Evolutionary conservation across 1,139 yeast species (phyloP), one percentile per base, ranked within the genome.

Genomic region (Candida tropicalis): DNA sequence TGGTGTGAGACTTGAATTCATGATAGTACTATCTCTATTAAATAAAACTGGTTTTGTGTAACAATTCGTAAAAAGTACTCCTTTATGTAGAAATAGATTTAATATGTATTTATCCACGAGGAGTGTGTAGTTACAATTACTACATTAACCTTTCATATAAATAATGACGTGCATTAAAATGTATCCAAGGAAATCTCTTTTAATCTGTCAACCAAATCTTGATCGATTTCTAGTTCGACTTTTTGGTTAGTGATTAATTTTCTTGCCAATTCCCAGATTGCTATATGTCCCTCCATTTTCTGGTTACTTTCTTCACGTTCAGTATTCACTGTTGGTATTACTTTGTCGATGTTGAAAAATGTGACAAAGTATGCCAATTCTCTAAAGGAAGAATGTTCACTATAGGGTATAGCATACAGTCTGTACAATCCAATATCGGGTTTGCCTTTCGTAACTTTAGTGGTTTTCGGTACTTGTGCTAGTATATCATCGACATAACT

Each of bases 321-420:
- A 20, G 75, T 68, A 55, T 83, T 84, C 1, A 93, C 99, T 0
- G 98, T 93, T 0, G 97, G 95, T 8, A 89, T 80, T 11, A 89
- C 77, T 38, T 72, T 57, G 1, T 66, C 65, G 48, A 80, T 73
- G 8, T 73, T 63, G 41, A 87, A 58, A 28, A 73, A 66, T 2
- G 75, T 66, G 27, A 83, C 78, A 57, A 91, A 87, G 49, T 76
- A 74, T 7, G 83, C 73, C 39, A 93, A 70, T 56, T 93, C 98
- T 37, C 87, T 68, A 56, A 82, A 91, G 41, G 96, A 87, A 11
- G 97, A 89, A 65, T 93, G 99, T 59, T 93, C 99, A 55, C 95
- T 85, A 57, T 93, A 93, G 0, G 98, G 98, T 0, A 91, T 75
- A 27, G 80, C 66, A 55, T 82, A 82, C 1, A 82, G 66, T 41